A percentile compares a stretch with the other conserved stretches of the same genome.
phyloP scores from a whole-genome alignment of 495 filamentous ascomycete species.

The Hyaloscypha bicolor region DNA sequence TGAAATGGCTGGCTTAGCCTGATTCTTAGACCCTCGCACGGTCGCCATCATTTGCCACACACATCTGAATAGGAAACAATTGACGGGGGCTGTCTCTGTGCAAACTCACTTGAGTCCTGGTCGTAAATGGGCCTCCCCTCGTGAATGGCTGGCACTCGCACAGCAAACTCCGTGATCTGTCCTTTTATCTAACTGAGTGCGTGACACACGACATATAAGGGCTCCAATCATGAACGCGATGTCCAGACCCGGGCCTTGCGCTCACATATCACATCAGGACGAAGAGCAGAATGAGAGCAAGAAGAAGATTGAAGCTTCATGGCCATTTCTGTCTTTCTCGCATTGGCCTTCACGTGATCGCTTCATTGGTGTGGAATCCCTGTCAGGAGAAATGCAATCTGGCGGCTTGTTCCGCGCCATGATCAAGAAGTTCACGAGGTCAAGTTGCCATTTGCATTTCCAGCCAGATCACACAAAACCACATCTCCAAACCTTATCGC shows the following conservation, averaged over 20 bases:
- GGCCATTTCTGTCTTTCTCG: background rate
- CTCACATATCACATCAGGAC: background rate
- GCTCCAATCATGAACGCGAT: background rate
- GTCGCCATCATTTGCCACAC: constrained; percentile 30
- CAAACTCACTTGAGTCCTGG: background rate
- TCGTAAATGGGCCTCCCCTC: background rate
- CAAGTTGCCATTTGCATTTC: constrained; percentile 18
- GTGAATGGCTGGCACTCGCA: background rate
- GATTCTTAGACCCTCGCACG: constrained; percentile 17
- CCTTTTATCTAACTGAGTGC: background rate
- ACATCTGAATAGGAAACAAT: constrained; percentile 4
- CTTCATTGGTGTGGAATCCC: background rate
- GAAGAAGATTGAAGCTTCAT: background rate
- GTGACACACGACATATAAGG: background rate
- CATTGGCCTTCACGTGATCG: constrained; percentile 6
- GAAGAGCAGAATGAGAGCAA: background rate
- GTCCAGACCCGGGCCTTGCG: background rate
- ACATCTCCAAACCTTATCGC: constrained; percentile 1
- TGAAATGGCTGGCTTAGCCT: constrained; percentile 7
- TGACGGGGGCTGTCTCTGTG: background rate
- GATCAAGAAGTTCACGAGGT: constrained; percentile 8
- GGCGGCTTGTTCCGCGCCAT: constrained; percentile 3
- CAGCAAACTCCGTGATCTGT: background rate
- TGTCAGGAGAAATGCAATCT: background rate
- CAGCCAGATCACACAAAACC: background rate